Base-by-base conservation (phyloP, 129 eudicot species). In the Ambrosia trifida region DNA sequence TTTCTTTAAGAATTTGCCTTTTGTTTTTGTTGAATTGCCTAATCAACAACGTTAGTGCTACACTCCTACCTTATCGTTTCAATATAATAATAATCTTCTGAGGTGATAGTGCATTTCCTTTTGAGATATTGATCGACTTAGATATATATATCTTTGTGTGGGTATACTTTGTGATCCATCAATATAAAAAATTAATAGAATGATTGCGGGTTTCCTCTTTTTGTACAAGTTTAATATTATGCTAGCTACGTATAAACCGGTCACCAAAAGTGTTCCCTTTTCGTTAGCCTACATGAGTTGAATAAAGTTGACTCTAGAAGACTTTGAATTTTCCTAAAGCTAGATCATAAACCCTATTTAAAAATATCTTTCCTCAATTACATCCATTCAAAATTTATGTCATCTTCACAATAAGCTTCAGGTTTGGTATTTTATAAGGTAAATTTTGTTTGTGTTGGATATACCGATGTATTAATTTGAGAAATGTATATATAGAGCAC, bases 81-180 rank as follows among this genome's bases (percentile, higher is more conserved):
- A 63, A 38, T 67, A 69, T 78, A 44, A 18, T 61, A 62, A 64
- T 54, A 56, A 69, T 50, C 56, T 52, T 64, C 63, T 72, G 46
- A 66, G 66, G 74, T 79, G 84, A 72, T 77, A 61, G 72, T 77
- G 87, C 87, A 76, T 62, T 73, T 53, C 67, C 82, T 82, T 82
- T 85, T 18, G 76, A 45, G 53, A 71, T 40, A 64, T 44, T 63
- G 66, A 67, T 20, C 38, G 64, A 82, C 32, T 59, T 56, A 53
- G 76, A 80, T 80, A 24, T 24, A 24, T 24, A 24, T 24, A 24
- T 24, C 28, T 24, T 24, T 24, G 28, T 24, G 28, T 24, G 28
- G 1, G 28, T 24, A 24, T 24, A 24, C 28, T 24, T 24, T 24
- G 28, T 24, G 28, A 56, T 9, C 62, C 35, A 56, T 6, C 36